These are phyloP conservation scores for Neofusicoccum ribis DNA, from an alignment of 2,329 filamentous ascomycete genomes.

Conservation along the genomic window DNA sequence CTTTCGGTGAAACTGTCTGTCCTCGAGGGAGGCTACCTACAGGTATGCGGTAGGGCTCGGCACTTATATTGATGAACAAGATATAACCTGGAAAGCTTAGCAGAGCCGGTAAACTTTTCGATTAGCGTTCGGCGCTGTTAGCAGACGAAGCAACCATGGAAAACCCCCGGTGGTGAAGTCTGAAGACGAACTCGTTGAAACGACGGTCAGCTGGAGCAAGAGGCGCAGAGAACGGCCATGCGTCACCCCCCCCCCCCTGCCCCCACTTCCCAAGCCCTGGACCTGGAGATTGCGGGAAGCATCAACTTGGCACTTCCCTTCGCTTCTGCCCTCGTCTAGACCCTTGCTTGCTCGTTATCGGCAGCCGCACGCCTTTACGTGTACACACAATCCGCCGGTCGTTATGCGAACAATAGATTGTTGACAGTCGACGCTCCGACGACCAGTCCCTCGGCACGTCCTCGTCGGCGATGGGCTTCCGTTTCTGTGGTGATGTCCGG, in stretches of 20 bases:
- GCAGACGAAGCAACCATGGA: neutral
- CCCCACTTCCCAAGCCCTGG: neutral
- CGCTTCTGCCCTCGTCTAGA: neutral
- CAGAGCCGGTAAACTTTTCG: neutral
- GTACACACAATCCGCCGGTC: neutral
- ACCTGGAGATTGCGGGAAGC: neutral
- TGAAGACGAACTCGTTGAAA: neutral
- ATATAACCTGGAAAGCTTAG: neutral
- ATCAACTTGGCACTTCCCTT: neutral
- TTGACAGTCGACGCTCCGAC: neutral
- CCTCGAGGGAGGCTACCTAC: neutral
- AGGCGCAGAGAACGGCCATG: neutral
- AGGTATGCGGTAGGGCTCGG: neutral
- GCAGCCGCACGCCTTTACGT: neutral
- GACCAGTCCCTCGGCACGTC: neutral
- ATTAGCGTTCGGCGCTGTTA: neutral
- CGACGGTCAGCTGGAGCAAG: neutral
- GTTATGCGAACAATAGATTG: neutral
- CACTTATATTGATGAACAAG: neutral
- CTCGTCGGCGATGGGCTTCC: neutral
- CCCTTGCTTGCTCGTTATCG: neutral
- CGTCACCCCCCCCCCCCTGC: too few relatives aligned
- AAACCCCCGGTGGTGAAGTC: neutral
- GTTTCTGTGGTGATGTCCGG: slow-evolving; percentile 4
- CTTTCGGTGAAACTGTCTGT: neutral